Evolutionary conservation across 2,329 filamentous ascomycete species (phyloP), one percentile per base, ranked within the genome.

Genomic region (Elsinoe arachidis): DNA sequence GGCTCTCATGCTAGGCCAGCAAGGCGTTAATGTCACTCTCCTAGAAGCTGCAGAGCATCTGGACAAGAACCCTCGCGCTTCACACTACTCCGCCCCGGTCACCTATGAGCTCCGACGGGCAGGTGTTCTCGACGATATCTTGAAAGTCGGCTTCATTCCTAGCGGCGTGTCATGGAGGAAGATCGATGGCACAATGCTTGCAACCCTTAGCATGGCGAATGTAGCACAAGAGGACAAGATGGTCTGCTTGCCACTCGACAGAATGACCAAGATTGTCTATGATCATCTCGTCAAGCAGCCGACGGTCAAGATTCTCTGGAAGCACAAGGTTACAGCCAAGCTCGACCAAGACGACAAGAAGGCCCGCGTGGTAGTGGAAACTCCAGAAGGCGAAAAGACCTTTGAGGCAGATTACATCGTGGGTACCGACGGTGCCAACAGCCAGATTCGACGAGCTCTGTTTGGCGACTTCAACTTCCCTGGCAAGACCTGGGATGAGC

Each of bases 31-130:
- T 30, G 76, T 80, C 43, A 76, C 76, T 21, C 72, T 83, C 19
- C 71, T 85, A 55, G 83, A 86, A 63, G 77, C 77, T 2, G 74
- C 77, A 1, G 66, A 73, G 23, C 71, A 77, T 56, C 73, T 85
- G 46, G 80, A 84, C 69, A 73, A 78, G 58, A 80, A 81, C 58
- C 83, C 83, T 0, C 80, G 83, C 26, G 83, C 83, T 12, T 80
- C 82, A 2, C 69, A 71, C 3, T 72, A 74, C 60, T 67, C 71
- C 57, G 67, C 69, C 2, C 65, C 67, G 1, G 66, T 72, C 1
- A 68, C 70, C 38, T 66, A 69, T 1, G 68, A 73, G 21, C 64
- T 74, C 47, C 63, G 66, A 1, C 63, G 66, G n/a, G 67, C 69
- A 4, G 70, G 67, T 1, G 60, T 74, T 1, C 61, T 70, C 19